Percentiles rank a stretch among this genome's conserved stretches.
Conservation (phyloP, 768 basidiomycete species). For the Collybiopsis confluens region DNA sequence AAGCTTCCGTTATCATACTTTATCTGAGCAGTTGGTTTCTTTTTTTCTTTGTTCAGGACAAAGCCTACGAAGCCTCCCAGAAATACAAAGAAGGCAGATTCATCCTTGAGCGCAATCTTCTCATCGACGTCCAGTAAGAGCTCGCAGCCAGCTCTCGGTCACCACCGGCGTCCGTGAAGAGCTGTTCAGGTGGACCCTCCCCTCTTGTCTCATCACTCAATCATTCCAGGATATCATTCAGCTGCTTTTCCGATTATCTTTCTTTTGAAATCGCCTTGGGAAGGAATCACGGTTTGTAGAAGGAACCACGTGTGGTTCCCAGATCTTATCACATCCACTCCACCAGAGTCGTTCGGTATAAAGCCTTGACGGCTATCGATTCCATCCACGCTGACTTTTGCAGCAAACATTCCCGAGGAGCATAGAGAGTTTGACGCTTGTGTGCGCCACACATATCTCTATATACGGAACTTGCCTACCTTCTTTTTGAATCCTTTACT, state of each 20-base stretch:
- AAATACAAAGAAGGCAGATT: conserved; percentile 99
- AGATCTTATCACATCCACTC: neutral
- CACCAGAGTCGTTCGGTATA: neutral
- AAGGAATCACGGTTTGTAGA: conserved; percentile 6
- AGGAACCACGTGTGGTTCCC: neutral
- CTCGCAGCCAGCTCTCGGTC: conserved; percentile 11
- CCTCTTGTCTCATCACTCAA: conserved; percentile 14
- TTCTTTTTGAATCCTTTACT: no score
- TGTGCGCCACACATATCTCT: neutral
- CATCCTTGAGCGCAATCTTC: conserved; percentile 92
- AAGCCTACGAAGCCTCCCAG: conserved; percentile 84
- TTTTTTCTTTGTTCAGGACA: no score
- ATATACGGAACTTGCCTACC: neutral
- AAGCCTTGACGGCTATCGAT: neutral
- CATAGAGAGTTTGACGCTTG: no score
- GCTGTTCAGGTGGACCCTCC: conserved; percentile 11
- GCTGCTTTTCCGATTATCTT: conserved; percentile 1
- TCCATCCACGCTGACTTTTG: conserved; percentile 6
- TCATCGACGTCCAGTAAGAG: conserved; percentile 75
- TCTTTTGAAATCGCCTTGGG: neutral
- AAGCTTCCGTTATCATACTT: neutral
- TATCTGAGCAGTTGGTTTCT: conserved; percentile 13
- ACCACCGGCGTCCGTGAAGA: neutral
- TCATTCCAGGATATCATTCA: conserved; percentile 9
- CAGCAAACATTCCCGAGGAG: conserved; percentile 1